Evolutionary conservation across 2,329 filamentous ascomycete species (phyloP), one percentile per base, ranked within the genome.

Genomic region (Neophaeococcomyces mojaviensis): DNA sequence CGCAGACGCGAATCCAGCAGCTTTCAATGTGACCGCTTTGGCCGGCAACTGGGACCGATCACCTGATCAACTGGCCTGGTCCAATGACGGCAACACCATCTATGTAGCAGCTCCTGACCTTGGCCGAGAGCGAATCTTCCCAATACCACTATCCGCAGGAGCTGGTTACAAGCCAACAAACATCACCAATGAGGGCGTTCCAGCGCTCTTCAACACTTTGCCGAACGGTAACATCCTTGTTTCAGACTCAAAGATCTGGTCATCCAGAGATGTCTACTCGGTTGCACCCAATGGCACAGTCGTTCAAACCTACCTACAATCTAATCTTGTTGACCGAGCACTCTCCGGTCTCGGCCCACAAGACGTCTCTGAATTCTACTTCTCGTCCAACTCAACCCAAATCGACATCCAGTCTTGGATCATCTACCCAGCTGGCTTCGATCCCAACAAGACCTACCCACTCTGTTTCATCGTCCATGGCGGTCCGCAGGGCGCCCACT

Each of bases 381-480:
- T 48, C 39, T 47, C 61, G 28, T 64, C 66, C 33, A 62, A 62
- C 52, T 63, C 56, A 53, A 64, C 62, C 13, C 54, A 63, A 37
- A 63, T 67, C 55, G 41, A 53, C 35, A 57, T 67, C 20, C 67
- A 69, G 37, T 56, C 65, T 10, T 68, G 59, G 59, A 57, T 69
- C 9, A 53, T 68, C 38, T 64, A 66, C 36, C 67, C 74, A 53
- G 64, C 67, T 28, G 60, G 75, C 56, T 94, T 90, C 59, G 75
- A 86, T 58, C 65, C 74, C 7, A 70, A 65, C 15, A 83, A 87
- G 64, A 88, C 78, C 53, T 94, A 90, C 58, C 88, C 88, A 0
- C 71, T 94, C 3, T 79, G 84, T 2, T 82, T 88, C 60, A 68
- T 89, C 34, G 85, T 94, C 51, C 88, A 94, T 59, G 88, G 88